Base-by-base conservation (phyloP, 2,329 filamentous ascomycete species). In the Aspergillus texensis region DNA sequence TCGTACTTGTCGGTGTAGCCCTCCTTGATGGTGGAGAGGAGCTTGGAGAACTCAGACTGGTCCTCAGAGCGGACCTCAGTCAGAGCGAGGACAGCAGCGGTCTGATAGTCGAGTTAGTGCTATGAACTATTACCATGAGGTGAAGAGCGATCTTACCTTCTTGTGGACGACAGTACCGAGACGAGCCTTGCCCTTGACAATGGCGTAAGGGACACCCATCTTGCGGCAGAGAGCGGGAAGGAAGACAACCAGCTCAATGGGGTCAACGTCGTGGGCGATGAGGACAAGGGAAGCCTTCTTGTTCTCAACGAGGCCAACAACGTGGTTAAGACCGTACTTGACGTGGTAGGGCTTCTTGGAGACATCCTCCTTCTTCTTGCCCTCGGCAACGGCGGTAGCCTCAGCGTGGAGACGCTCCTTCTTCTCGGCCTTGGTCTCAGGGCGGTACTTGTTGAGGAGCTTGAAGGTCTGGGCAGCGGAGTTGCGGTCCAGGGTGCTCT, bases 311-410 rank as follows among this genome's bases (percentile, higher is more conserved):
- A 97, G 88, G 72, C 92, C 93, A 73, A 97, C 93, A 72, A 99
- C 95, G 88, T 99, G 95, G 91, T 99, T 99, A 78, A 99, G 90
- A 86, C 95, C 95, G 85, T 97, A 99, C 91, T 99, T 99, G 88
- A 95, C 94, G 73, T 91, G 86, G 85, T 97, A 99, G 78, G 95
- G 95, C 92, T 99, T 99, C 93, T 98, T 98, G 91, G 89, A 92
- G 81, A 96, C 94, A 78, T 97, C 94, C 89, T 99, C 96, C 92
- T 98, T 98, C 92, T 98, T 99, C 92, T 98, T 97, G 83, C 96
- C 95, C 84, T 98, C 94, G 82, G 93, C 90, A 82, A 99, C 89
- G 78, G 95, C 96, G 76, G 94, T 97, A 71, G 96, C 95, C 89
- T 99, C 95, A 89, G 97, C 93, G 82, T 92, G 89, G 72, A 99